Conservation (phyloP, 192 early-diverging fungal genomes). For the Backusella luteola region DNA sequence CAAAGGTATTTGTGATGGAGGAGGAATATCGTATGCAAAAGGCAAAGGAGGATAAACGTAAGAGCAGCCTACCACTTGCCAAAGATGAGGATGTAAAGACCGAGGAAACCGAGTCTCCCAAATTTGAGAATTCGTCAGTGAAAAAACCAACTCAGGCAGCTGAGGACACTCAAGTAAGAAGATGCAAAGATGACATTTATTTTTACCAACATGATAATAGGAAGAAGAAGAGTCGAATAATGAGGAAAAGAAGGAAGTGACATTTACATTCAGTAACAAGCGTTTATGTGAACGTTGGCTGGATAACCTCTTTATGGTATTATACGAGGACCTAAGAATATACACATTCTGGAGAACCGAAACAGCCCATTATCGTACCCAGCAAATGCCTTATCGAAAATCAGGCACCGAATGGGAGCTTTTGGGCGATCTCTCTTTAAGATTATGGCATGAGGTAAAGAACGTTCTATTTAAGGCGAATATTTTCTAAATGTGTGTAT, state of each 20-base stretch:
- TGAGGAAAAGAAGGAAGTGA: constrained; percentile 32
- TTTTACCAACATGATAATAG: background rate
- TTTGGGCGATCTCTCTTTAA: constrained; percentile 87
- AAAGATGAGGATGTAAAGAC: constrained; percentile 37
- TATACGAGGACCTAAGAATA: constrained; percentile 92
- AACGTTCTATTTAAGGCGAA: too few relatives aligned
- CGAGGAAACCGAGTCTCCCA: background rate
- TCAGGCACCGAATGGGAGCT: constrained; percentile 98
- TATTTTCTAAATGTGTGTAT: background rate
- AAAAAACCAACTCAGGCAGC: constrained; percentile 42
- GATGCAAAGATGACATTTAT: background rate
- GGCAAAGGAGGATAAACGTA: constrained; percentile 72
- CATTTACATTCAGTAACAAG: constrained; percentile 89
- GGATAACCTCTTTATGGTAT: constrained; percentile 98
- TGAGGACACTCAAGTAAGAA: constrained; percentile 34
- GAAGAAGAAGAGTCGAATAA: background rate
- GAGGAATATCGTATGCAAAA: constrained; percentile 88
- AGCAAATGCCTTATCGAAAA: constrained; percentile 82
- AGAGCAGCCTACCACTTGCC: constrained; percentile 19
- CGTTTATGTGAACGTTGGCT: constrained; percentile 99
- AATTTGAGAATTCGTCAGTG: constrained; percentile 31
- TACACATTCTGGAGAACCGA: constrained; percentile 94
- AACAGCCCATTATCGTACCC: constrained; percentile 71
- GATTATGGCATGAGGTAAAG: constrained; percentile 76
- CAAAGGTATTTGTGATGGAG: constrained; percentile 97